Conservation (phyloP, 2,329 filamentous ascomycete species). For the Achaetomium macrosporum region DNA sequence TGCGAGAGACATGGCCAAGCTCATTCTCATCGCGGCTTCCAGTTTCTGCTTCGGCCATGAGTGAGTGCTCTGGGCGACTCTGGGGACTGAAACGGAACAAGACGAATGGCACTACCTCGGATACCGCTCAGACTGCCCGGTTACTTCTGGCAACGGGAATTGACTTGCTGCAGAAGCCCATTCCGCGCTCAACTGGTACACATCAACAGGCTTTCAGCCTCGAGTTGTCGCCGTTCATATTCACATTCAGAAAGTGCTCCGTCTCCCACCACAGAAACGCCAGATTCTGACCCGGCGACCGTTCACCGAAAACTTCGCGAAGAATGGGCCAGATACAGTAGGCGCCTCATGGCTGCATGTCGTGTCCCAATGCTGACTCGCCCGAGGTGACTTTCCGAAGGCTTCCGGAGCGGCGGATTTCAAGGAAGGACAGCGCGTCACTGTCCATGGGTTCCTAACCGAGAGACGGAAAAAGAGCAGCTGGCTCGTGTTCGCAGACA, state of each 20-base stretch:
- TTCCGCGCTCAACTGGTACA: background rate
- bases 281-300: too few relatives aligned
- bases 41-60: background rate
- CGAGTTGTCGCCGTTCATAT: too few relatives aligned
- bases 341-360: conserved; percentile 32
- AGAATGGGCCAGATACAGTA: conserved; percentile 39
- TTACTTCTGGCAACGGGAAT: conserved; percentile 4
- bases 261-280: background rate
- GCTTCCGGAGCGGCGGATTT: conserved; percentile 27
- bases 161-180: background rate
- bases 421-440: conserved; percentile 37
- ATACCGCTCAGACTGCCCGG: conserved; percentile 18
- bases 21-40: conserved; percentile 6
- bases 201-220: background rate
- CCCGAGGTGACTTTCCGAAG: conserved; percentile 29
- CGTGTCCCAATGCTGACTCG: conserved; percentile 2
- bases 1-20: too few relatives aligned
- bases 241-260: background rate
- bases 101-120: conserved; percentile 19
- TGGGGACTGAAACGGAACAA: background rate
- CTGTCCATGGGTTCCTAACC: conserved; percentile 66
- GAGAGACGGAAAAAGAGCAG: conserved; percentile 62
- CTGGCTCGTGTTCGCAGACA: conserved; percentile 64
- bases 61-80: background rate
- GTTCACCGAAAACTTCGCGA: conserved; percentile 18